Conservation (phyloP, 495 filamentous ascomycete species). For the Penicillium flavigenum region DNA sequence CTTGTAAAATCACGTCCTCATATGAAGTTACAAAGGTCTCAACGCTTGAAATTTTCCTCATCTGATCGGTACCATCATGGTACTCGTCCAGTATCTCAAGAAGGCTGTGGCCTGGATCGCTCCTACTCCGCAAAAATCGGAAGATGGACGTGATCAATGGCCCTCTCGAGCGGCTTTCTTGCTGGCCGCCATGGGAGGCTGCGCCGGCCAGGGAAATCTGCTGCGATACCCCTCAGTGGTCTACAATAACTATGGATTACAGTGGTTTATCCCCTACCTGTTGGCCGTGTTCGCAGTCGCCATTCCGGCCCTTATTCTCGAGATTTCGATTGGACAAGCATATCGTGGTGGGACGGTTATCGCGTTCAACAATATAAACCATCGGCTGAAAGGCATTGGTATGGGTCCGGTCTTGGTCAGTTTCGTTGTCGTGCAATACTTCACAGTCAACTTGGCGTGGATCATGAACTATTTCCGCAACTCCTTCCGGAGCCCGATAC, state of each 20-base stretch:
- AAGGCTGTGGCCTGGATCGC: constrained; percentile 22
- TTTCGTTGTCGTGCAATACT: constrained; percentile 40
- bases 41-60: neutral
- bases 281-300: constrained; percentile 40
- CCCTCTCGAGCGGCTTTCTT: constrained; percentile 27
- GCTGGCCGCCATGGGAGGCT: constrained; percentile 30
- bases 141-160: constrained; percentile 31
- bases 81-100: constrained; percentile 16
- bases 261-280: constrained; percentile 39
- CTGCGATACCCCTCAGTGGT: constrained; percentile 29
- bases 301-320: constrained; percentile 47
- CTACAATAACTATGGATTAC: constrained; percentile 29
- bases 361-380: constrained; percentile 40
- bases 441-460: constrained; percentile 40
- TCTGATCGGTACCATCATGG: constrained; percentile 2
- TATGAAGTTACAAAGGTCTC: neutral
- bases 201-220: constrained; percentile 30
- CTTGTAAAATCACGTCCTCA: neutral
- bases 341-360: constrained; percentile 42
- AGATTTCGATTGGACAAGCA: constrained; percentile 41
- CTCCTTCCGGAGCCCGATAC: constrained; percentile 38
- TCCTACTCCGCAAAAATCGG: constrained; percentile 25
- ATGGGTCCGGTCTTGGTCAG: constrained; percentile 35
- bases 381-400: constrained; percentile 38
- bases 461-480: constrained; percentile 46